Base-by-base conservation (phyloP, 305 asterid species). In the Fraxinus paxiana region DNA sequence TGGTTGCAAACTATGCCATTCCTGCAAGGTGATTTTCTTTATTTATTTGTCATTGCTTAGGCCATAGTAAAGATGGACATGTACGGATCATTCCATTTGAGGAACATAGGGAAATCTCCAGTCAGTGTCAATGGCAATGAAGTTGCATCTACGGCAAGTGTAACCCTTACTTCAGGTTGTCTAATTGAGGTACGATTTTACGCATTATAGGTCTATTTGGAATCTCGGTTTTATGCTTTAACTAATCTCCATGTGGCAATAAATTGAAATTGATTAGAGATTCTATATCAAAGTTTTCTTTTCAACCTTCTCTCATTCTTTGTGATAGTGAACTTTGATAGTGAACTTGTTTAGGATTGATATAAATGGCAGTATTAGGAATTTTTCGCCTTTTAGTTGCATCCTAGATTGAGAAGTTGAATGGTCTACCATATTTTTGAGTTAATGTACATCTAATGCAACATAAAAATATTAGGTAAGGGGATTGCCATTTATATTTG, bases 61-160 rank as follows among this genome's bases (percentile, higher is more conserved):
- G 98, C 98, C 59, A 82, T 73, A 18, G 67, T 91, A 80, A 91
- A 88, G 86, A 79, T 92, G 93, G 92, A 87, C 84, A 48, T 4
- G 72, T 12, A 75, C 33, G 98, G 97, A 82, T 51, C 77, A 77
- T 94, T 92, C 86, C 92, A 80, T 75, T 80, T 94, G 87, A 87
- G 76, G 88, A 94, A 94, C 84, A 81, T 89, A 5, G 97, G 97
- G 38, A 91, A 86, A 84, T 70, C 7, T 76, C 63, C 89, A 7
- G 85, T 91, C 17, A 86, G 72, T 22, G 89, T 94, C 63, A 91
- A 91, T 65, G 97, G 92, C 51, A 88, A 79, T 76, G 90, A 81
- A 76, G 88, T 92, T 74, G 77, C 67, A 22, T 65, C 89, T 4
- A 84, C 82, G 65, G 85, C 82, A 61, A 89, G 86, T 81, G 61